Evolutionary conservation across 805 yeast genomes (phyloP).

Genomic region (Candida alai): DNA sequence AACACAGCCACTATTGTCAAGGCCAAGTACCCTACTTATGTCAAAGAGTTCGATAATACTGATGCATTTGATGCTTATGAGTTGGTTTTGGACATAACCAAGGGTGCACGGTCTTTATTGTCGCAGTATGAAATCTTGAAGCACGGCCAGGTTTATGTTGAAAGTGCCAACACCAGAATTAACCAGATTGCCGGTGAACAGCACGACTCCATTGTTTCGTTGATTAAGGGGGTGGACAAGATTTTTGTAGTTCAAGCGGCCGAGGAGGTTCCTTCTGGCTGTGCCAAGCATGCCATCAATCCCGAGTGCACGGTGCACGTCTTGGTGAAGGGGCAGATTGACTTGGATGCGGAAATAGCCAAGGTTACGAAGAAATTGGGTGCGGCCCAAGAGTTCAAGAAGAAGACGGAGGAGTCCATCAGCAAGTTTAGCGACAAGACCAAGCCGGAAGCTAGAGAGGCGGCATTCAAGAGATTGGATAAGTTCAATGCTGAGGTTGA

Average conservation of each 20-base stretch:
- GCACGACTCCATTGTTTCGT: constrained; percentile 80
- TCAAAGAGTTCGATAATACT: constrained; percentile 55
- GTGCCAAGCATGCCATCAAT: constrained; percentile 78
- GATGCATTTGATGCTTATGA: constrained; percentile 75
- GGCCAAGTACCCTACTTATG: constrained; percentile 74
- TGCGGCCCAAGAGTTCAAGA: constrained; percentile 57
- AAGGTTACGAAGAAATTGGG: constrained; percentile 77
- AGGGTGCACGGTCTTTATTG: constrained; percentile 86
- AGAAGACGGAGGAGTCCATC: constrained; percentile 66
- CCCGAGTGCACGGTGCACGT: constrained; percentile 84
- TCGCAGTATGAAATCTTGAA: constrained; percentile 86
- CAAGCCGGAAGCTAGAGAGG: constrained; percentile 72
- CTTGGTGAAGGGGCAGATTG: constrained; percentile 91
- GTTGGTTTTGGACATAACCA: constrained; percentile 78
- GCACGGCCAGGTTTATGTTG: constrained; percentile 83
- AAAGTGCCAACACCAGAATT: constrained; percentile 42
- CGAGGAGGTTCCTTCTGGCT: constrained; percentile 76
- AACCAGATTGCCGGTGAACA: constrained; percentile 60
- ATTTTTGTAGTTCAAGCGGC: constrained; percentile 58
- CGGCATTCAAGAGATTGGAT: constrained; percentile 64
- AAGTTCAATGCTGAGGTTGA: constrained; percentile 81
- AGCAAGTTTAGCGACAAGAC: constrained; percentile 87
- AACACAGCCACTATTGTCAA: constrained; percentile 65
- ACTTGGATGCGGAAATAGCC: constrained; percentile 82
- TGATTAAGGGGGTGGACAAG: constrained; percentile 85